A percentile compares a stretch with the other conserved stretches of the same genome.
These are phyloP conservation scores for Conringia planisiliqua DNA, from an alignment of 345 rosid species.

Conservation along the genomic window DNA sequence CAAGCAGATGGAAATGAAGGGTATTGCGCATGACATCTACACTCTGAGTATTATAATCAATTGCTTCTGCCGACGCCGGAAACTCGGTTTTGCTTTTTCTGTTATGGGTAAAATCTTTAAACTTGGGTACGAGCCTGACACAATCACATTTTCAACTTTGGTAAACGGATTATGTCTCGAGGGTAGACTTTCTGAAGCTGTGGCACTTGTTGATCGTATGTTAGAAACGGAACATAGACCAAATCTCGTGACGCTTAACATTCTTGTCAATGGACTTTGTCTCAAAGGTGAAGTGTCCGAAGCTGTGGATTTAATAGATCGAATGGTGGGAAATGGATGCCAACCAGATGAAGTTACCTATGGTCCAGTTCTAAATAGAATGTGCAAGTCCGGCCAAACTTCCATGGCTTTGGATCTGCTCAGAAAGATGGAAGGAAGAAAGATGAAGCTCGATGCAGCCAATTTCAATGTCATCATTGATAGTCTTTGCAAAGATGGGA, in stretches of 20 bases:
- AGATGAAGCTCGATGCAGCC: not conserved
- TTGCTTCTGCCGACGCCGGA: not conserved
- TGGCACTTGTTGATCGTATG: not conserved
- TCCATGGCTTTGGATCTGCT: not conserved
- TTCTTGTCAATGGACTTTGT: not conserved
- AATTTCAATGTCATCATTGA: conserved; percentile 20
- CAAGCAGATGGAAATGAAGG: not conserved
- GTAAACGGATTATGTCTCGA: not conserved
- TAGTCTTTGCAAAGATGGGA: not conserved
- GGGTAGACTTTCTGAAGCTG: not conserved
- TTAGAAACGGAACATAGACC: not conserved
- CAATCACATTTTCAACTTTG: not conserved
- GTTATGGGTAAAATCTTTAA: not conserved
- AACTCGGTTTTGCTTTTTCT: not conserved
- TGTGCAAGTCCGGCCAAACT: not conserved
- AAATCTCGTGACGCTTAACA: not conserved
- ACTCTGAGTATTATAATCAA: not conserved
- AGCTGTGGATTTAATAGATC: not conserved
- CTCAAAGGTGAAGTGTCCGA: not conserved
- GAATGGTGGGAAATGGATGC: not conserved
- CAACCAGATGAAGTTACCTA: not conserved
- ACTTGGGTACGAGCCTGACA: not conserved
- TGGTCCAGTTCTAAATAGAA: not conserved
- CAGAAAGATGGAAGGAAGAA: conserved; percentile 3
- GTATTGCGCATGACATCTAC: not conserved